Evolutionary conservation across 1,284 basidiomycete genomes (phyloP).

Genomic region (Cryptococcus jaspeensis): DNA sequence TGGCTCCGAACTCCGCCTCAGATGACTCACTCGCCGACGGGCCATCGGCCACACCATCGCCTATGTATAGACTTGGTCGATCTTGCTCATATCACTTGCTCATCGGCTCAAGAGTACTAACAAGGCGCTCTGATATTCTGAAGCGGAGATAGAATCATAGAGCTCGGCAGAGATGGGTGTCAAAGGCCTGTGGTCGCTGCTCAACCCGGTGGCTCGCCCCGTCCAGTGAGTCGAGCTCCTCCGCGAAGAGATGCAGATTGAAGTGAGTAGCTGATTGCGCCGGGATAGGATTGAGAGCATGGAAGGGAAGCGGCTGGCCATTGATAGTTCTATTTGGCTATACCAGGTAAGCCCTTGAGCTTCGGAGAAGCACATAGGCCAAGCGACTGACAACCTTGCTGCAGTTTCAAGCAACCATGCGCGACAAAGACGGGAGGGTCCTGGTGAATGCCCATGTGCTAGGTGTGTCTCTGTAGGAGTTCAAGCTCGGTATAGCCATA

Average conservation of each 20-base stretch:
- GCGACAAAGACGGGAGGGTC: slow-evolving; percentile 89
- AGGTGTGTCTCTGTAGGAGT: slow-evolving; percentile 54
- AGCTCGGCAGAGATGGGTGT: slow-evolving; percentile 71
- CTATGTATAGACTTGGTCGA: no score
- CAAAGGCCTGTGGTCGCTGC: slow-evolving; percentile 89
- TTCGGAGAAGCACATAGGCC: background rate
- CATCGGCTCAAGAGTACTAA: background rate
- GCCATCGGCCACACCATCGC: no score
- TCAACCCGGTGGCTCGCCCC: slow-evolving; percentile 83
- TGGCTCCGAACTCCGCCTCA: no score
- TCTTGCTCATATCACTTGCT: no score
- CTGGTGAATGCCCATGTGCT: slow-evolving; percentile 93
- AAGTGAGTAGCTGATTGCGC: background rate
- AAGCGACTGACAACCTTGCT: background rate
- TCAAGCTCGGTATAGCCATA: no score
- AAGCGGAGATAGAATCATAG: background rate
- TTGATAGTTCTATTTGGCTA: slow-evolving; percentile 99
- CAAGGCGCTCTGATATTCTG: background rate
- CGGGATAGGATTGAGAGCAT: slow-evolving; percentile 75
- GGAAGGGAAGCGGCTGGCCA: slow-evolving; percentile 86
- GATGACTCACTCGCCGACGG: no score
- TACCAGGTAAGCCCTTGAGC: slow-evolving; percentile 57
- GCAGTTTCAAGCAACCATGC: slow-evolving; percentile 98
- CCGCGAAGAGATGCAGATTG: slow-evolving; percentile 3
- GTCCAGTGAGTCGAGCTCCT: slow-evolving; percentile 64